These are phyloP conservation scores for Purpureocillium lavendulum DNA, from an alignment of 2,329 filamentous ascomycete genomes.

Conservation along the genomic window DNA sequence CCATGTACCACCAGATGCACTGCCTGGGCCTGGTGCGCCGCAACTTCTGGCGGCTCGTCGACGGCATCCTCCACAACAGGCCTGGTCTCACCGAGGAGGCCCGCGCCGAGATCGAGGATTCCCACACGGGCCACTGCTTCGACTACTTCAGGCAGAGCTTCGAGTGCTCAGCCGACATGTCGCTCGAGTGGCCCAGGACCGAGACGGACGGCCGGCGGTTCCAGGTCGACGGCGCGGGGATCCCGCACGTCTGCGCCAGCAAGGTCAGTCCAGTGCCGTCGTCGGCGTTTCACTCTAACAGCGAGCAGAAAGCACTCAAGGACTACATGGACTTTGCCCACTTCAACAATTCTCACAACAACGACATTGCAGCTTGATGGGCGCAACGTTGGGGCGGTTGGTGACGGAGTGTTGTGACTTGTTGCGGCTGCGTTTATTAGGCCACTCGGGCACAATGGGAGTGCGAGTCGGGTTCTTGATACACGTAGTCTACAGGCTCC, in stretches of 20 bases:
- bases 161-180: constrained; percentile 24
- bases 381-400: neutral
- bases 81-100: constrained; percentile 1
- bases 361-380: constrained; percentile 2
- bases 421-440: no score
- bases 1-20: constrained; percentile 11
- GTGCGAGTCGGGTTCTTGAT: no score
- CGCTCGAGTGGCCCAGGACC: constrained; percentile 6
- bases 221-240: constrained; percentile 2
- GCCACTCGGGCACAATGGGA: no score
- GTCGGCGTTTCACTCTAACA: no score
- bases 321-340: constrained; percentile 3
- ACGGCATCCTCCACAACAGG: constrained; percentile 2
- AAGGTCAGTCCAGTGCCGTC: constrained; percentile 4
- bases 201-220: neutral
- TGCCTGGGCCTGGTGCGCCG: constrained; percentile 8
- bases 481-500: no score
- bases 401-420: no score
- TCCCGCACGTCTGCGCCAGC: constrained; percentile 5
- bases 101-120: neutral
- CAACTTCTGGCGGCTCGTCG: constrained; percentile 4
- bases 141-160: constrained; percentile 31
- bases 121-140: constrained; percentile 30
- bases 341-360: constrained; percentile 1
- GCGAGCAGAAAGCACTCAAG: constrained; percentile 1